phyloP scores from a whole-genome alignment of 2,329 filamentous ascomycete species.

The Ustulina deusta region DNA sequence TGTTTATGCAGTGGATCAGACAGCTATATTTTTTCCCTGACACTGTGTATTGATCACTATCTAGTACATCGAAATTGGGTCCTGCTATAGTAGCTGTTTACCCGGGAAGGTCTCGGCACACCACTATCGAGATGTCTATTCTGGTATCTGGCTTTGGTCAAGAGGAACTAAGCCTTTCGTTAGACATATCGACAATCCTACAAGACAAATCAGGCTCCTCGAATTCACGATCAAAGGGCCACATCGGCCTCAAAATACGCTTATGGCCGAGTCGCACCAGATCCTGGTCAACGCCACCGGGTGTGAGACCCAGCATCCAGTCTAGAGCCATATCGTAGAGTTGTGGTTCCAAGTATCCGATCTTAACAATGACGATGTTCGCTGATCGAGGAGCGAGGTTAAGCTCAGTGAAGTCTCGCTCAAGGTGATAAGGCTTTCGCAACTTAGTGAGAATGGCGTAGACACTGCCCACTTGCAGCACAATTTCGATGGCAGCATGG shows the following conservation, averaged over 20 bases:
- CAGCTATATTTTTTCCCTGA: too few species aligned
- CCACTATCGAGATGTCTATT: neutral
- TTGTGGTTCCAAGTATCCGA: slow-evolving; percentile 67
- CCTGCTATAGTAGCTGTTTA: neutral
- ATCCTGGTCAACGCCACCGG: slow-evolving; percentile 67
- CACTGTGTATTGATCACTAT: neutral
- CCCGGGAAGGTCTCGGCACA: neutral
- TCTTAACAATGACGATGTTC: slow-evolving; percentile 67
- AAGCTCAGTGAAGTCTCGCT: slow-evolving; percentile 64
- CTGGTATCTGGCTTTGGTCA: neutral
- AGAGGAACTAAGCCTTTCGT: slow-evolving; percentile 33
- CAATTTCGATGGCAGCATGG: slow-evolving; percentile 61
- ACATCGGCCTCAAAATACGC: slow-evolving; percentile 63
- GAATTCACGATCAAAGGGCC: slow-evolving; percentile 56
- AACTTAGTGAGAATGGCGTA: slow-evolving; percentile 64
- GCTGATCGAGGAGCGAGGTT: slow-evolving; percentile 58
- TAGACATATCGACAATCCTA: slow-evolving; percentile 53
- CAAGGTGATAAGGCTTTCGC: slow-evolving; percentile 66
- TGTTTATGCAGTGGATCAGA: too few species aligned
- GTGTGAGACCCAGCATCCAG: slow-evolving; percentile 67
- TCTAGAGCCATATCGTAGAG: slow-evolving; percentile 65
- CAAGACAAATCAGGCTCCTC: slow-evolving; percentile 53
- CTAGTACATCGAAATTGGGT: neutral
- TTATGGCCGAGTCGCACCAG: slow-evolving; percentile 61
- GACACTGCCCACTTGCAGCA: slow-evolving; percentile 62